These are phyloP conservation scores for Rhizopogon rudus DNA, from an alignment of 768 basidiomycete species.

Conservation along the genomic window DNA sequence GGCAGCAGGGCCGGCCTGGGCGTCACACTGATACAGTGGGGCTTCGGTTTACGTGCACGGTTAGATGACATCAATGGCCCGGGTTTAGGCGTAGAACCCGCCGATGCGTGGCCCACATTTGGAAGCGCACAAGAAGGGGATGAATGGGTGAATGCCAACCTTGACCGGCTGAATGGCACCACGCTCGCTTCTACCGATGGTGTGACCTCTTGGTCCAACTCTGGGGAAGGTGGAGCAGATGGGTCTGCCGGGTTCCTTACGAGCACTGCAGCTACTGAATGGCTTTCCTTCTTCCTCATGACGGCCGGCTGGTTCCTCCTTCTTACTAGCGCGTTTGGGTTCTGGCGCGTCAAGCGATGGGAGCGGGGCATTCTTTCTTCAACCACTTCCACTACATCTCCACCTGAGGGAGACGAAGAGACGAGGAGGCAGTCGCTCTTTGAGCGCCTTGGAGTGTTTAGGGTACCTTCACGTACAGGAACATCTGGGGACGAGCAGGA, in stretches of 20 bases:
- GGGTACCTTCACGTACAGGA: constrained; percentile 1
- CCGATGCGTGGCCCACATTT: constrained; percentile 36
- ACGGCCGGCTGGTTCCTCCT: constrained; percentile 87
- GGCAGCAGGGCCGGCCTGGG: constrained; percentile 94
- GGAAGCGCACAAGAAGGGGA: constrained; percentile 41
- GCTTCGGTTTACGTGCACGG: constrained; percentile 67
- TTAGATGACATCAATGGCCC: constrained; percentile 37
- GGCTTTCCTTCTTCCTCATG: constrained; percentile 95
- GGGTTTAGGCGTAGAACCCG: constrained; percentile 26
- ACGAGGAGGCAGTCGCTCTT: constrained; percentile 23
- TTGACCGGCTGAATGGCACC: constrained; percentile 16
- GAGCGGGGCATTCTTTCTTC: constrained; percentile 70
- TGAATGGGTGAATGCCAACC: constrained; percentile 32
- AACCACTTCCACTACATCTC: constrained; percentile 13
- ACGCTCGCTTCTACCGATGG: constrained; percentile 16
- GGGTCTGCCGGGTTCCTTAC: constrained; percentile 28
- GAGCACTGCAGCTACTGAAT: constrained; percentile 79
- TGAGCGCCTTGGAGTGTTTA: constrained; percentile 22
- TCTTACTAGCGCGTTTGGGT: constrained; percentile 85
- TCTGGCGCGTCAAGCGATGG: constrained; percentile 89
- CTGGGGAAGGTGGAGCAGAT: constrained; percentile 10
- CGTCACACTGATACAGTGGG: constrained; percentile 95
- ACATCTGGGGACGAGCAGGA: constrained; percentile 7
- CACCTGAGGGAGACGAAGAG: constrained; percentile 15
- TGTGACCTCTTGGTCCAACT: constrained; percentile 30